These are phyloP conservation scores for Trichosanthes cucumerina DNA, from an alignment of 306 rosid species.

Conservation along the genomic window DNA sequence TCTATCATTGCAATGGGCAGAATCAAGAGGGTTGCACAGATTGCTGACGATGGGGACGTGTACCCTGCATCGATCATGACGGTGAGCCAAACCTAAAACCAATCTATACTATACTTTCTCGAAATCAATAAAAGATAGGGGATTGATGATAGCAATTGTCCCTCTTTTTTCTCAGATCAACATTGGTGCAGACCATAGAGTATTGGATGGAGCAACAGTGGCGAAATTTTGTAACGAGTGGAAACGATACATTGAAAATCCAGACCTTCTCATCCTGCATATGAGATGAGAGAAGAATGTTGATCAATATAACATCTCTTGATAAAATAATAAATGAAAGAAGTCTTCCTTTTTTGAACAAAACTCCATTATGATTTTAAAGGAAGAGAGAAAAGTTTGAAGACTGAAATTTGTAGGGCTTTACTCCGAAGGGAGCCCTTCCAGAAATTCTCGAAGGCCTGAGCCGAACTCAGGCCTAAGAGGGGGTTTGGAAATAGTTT, in stretches of 20 bases:
- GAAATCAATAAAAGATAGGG: too few relatives aligned
- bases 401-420: constrained; percentile 3
- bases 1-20: constrained; percentile 81
- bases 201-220: constrained; percentile 93
- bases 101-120: background rate
- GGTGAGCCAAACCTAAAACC: constrained; percentile 34
- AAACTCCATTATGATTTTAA: background rate
- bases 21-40: constrained; percentile 65
- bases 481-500: constrained; percentile 23
- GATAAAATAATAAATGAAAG: too few relatives aligned
- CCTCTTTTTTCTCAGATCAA: constrained; percentile 49
- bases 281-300: constrained; percentile 32
- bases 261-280: constrained; percentile 58
- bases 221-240: constrained; percentile 85
- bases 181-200: constrained; percentile 94
- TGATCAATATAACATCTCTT: too few relatives aligned
- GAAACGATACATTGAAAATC: constrained; percentile 67
- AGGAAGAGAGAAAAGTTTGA: too few relatives aligned
- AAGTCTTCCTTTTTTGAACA: too few relatives aligned
- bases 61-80: constrained; percentile 73
- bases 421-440: constrained; percentile 15
- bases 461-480: constrained; percentile 13
- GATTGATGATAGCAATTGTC: too few relatives aligned
- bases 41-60: constrained; percentile 49
- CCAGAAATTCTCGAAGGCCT: constrained; percentile 19